These are phyloP conservation scores for Cicer chorassanicum DNA, from an alignment of 306 rosid species.

Conservation along the genomic window DNA sequence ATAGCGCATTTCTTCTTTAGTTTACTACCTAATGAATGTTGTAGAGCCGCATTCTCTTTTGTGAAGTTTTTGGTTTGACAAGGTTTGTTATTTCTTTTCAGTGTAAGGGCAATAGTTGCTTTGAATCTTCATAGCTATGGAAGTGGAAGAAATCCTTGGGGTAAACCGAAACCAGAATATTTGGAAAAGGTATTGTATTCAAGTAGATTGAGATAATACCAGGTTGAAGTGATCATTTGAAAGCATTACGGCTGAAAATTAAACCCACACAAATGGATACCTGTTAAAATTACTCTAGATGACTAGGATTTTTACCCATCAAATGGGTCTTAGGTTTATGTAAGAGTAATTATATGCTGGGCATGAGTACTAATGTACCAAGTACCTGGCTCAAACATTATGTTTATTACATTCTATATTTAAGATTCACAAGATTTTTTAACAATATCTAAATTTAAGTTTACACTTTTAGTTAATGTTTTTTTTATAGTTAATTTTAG, in stretches of 20 bases:
- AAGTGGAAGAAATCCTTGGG: slow-evolving; percentile 99
- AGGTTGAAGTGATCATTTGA: slow-evolving; percentile 30
- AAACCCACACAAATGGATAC: background rate
- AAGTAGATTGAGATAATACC: slow-evolving; percentile 22
- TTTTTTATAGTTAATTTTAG: background rate
- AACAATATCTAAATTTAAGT: background rate
- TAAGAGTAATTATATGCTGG: background rate
- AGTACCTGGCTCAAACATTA: background rate
- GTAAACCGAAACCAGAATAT: slow-evolving; percentile 80
- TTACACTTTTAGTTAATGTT: background rate
- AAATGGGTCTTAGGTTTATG: slow-evolving; percentile 7
- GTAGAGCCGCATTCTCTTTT: slow-evolving; percentile 25
- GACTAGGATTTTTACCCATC: slow-evolving; percentile 2
- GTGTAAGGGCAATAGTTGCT: slow-evolving; percentile 94
- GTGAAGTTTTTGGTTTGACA: slow-evolving; percentile 34
- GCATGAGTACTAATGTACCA: background rate
- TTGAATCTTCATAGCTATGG: slow-evolving; percentile 95
- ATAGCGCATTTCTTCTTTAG: slow-evolving; percentile 33
- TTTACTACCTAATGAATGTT: slow-evolving; percentile 16
- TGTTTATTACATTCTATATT: background rate
- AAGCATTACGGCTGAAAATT: slow-evolving; percentile 19
- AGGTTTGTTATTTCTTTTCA: slow-evolving; percentile 52
- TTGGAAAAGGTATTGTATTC: slow-evolving; percentile 78
- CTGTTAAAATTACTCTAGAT: background rate
- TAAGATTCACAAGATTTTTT: background rate